Conservation (phyloP, 2,329 filamentous ascomycete species). For the Paramyrothecium roridum region DNA sequence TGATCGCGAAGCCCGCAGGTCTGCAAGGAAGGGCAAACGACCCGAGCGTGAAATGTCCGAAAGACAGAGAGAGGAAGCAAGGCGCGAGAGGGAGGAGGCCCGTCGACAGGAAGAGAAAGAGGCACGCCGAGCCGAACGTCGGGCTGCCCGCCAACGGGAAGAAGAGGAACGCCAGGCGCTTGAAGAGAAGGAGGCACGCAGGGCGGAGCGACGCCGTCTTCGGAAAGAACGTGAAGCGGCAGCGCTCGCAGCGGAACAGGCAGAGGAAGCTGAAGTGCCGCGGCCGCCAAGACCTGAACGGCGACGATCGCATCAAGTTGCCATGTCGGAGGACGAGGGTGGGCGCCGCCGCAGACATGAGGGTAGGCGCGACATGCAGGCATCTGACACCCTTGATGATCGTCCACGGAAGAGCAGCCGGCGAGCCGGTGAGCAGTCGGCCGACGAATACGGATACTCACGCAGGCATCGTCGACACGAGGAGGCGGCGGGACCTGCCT, state of each 20-base stretch:
- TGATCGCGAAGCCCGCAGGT: constrained; percentile 59
- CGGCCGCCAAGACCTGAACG: constrained; percentile 44
- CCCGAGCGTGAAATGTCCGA: constrained; percentile 46
- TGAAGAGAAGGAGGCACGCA: constrained; percentile 46
- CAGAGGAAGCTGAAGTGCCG: constrained; percentile 41
- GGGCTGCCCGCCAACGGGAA: constrained; percentile 44
- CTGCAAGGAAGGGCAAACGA: constrained; percentile 58
- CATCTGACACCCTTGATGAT: constrained; percentile 30
- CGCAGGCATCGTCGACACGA: constrained; percentile 34
- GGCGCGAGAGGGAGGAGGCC: constrained; percentile 53
- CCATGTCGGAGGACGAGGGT: constrained; percentile 43
- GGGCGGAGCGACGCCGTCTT: constrained; percentile 46
- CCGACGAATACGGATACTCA: constrained; percentile 42
- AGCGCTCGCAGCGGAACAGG: constrained; percentile 36
- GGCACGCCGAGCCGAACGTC: constrained; percentile 52
- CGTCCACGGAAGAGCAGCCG: constrained; percentile 32
- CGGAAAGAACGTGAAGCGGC: constrained; percentile 47
- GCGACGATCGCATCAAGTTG: constrained; percentile 42
- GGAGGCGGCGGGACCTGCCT: constrained; percentile 33
- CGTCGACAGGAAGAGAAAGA: constrained; percentile 55
- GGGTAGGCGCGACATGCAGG: constrained; percentile 43
- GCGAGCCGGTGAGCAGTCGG: constrained; percentile 37
- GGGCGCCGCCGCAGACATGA: constrained; percentile 53
- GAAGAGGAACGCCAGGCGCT: constrained; percentile 45
- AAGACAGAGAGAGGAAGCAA: constrained; percentile 45